These are phyloP conservation scores for Colletotrichum salicis DNA, from an alignment of 2,329 filamentous ascomycete species.

Conservation along the genomic window DNA sequence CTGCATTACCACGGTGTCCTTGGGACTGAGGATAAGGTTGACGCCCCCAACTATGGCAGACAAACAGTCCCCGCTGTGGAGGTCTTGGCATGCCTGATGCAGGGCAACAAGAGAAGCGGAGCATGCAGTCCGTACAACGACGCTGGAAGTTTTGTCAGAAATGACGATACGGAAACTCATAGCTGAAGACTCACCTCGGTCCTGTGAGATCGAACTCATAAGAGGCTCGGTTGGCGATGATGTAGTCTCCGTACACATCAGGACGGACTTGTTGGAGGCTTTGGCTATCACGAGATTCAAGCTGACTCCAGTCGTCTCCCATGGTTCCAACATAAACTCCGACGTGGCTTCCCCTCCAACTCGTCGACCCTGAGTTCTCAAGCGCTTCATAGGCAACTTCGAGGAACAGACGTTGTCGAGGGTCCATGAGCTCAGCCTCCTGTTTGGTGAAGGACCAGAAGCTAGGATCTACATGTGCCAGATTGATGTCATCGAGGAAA, in stretches of 20 bases:
- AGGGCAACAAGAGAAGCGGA: slow-evolving; percentile 50
- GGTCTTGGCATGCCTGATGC: slow-evolving; percentile 48
- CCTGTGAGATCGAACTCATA: slow-evolving; percentile 48
- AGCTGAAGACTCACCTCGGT: slow-evolving; percentile 41
- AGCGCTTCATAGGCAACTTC: slow-evolving; percentile 35
- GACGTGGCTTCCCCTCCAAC: slow-evolving; percentile 41
- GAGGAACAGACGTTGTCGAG: slow-evolving; percentile 33
- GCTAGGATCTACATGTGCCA: slow-evolving; percentile 43
- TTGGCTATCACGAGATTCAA: slow-evolving; percentile 37
- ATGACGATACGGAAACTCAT: no score
- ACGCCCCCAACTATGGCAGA: slow-evolving; percentile 49
- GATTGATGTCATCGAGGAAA: slow-evolving; percentile 42
- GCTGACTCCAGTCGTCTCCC: slow-evolving; percentile 42
- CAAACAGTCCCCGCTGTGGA: slow-evolving; percentile 40
- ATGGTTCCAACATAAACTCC: slow-evolving; percentile 45
- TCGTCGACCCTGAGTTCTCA: slow-evolving; percentile 39
- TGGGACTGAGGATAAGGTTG: slow-evolving; percentile 48
- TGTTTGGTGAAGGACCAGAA: slow-evolving; percentile 45
- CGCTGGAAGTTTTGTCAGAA: slow-evolving; percentile 29
- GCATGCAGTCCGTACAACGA: slow-evolving; percentile 51
- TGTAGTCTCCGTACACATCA: slow-evolving; percentile 40
- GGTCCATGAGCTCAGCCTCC: slow-evolving; percentile 40
- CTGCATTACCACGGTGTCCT: slow-evolving; percentile 43
- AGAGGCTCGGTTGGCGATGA: slow-evolving; percentile 45
- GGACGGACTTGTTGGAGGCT: slow-evolving; percentile 37